Percentiles rank a stretch among this genome's conserved stretches.
Conservation (phyloP, 768 basidiomycete genomes). For the Trametes coccinea region DNA sequence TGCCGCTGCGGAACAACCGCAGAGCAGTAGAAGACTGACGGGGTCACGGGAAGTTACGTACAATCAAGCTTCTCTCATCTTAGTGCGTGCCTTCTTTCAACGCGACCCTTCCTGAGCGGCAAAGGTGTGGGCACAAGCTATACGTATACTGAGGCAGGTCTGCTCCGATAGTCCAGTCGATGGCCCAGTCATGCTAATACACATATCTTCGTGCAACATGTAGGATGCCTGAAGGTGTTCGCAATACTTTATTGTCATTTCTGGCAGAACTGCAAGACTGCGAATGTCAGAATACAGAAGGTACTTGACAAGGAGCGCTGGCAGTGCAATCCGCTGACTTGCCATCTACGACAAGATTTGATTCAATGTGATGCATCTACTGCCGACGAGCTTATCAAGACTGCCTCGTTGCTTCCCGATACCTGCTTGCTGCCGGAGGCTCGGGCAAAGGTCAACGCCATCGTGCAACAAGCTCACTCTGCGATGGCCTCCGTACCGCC, state of each 20-base stretch:
- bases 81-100: not conserved
- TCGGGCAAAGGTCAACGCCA: constrained; percentile 34
- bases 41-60: constrained; percentile 14
- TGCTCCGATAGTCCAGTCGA: not conserved
- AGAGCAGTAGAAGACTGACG: not conserved
- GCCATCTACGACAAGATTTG: not conserved
- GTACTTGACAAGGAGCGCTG: not conserved
- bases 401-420: not conserved
- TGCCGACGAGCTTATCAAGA: not conserved
- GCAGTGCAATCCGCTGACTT: not conserved
- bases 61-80: not conserved
- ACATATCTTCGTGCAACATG: not conserved
- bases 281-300: not conserved
- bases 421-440: not conserved
- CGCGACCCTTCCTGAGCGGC: not conserved
- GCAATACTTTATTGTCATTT: not conserved
- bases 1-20: not conserved
- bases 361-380: not conserved
- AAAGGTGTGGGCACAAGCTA: not conserved
- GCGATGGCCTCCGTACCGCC: constrained; percentile 46
- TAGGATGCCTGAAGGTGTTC: constrained; percentile 5
- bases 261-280: not conserved
- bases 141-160: not conserved
- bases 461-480: constrained; percentile 51
- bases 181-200: not conserved